A percentile compares a stretch with the other conserved stretches of the same genome.
Evolutionary conservation across 2,329 filamentous ascomycete genomes (phyloP).

Genomic region (Parastagonospora avenae): DNA sequence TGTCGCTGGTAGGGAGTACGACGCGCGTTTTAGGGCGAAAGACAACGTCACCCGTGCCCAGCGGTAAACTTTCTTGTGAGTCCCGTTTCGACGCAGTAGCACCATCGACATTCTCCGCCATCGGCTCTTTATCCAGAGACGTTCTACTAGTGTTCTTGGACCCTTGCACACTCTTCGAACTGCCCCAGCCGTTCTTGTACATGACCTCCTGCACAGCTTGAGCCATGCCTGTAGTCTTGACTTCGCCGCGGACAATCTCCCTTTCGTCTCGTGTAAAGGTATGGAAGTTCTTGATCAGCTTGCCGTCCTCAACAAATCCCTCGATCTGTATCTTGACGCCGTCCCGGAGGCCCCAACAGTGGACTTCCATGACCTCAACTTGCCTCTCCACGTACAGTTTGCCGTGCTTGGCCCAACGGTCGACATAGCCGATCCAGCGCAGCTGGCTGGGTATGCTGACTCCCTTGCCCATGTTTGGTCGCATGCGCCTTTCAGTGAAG

Average conservation of each 20-base stretch:
- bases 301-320: conserved; percentile 86
- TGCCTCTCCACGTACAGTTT: conserved; percentile 83
- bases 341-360: conserved; percentile 84
- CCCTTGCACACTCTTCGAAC: conserved; percentile 22
- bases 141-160: conserved; percentile 26
- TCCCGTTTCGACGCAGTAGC: conserved; percentile 17
- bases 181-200: conserved; percentile 42
- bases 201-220: conserved; percentile 54
- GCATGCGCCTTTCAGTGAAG: conserved; percentile 86
- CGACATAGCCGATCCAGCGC: conserved; percentile 85
- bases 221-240: conserved; percentile 50
- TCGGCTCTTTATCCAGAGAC: conserved; percentile 15
- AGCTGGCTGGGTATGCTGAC: conserved; percentile 93
- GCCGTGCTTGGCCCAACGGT: conserved; percentile 76
- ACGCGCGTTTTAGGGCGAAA: conserved; percentile 74
- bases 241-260: conserved; percentile 65
- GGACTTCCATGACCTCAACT: conserved; percentile 85
- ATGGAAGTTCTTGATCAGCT: conserved; percentile 82
- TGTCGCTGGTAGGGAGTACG: conserved; percentile 77
- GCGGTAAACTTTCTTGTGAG: conserved; percentile 49
- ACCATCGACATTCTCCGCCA: conserved; percentile 18
- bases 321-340: conserved; percentile 88
- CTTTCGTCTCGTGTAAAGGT: conserved; percentile 77
- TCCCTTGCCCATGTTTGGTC: conserved; percentile 83
- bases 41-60: conserved; percentile 71